Evolutionary conservation across 305 asterid species (phyloP).

Genomic region (Caryopteris hybrid): DNA sequence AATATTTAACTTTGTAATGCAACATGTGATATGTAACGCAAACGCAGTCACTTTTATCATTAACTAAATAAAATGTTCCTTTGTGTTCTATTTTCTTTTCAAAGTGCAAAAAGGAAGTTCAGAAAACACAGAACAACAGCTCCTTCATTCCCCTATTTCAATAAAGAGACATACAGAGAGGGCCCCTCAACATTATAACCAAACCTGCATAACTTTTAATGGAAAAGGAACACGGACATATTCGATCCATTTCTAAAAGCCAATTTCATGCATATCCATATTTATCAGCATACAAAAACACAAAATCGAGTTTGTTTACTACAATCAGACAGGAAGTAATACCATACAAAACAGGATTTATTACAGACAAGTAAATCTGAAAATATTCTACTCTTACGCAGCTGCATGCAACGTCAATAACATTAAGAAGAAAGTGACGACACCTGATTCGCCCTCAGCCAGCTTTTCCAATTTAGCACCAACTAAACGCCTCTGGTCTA

Average conservation of each 20-base stretch:
- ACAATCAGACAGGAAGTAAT: not conserved
- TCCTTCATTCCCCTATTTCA: not conserved
- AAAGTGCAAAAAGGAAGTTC: not conserved
- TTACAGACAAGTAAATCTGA: not conserved
- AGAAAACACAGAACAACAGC: not conserved
- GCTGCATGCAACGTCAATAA: not conserved
- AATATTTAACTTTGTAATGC: not conserved
- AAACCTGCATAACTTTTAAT: not conserved
- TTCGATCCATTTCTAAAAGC: not conserved
- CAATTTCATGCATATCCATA: not conserved
- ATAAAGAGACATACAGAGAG: not conserved
- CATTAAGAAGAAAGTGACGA: not conserved
- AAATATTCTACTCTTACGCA: not conserved
- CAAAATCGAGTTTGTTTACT: not conserved
- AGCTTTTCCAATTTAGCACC: constrained; percentile 94
- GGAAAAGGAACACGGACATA: not conserved
- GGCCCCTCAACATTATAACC: not conserved
- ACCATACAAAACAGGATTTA: not conserved
- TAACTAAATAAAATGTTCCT: too few species aligned
- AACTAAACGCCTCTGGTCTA: constrained; percentile 92
- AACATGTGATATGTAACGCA: not conserved
- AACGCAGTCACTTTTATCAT: not conserved
- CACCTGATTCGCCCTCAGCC: constrained; percentile 95
- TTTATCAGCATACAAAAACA: not conserved
- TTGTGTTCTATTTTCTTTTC: too few species aligned